Percentiles rank a stretch among this genome's conserved stretches.
Evolutionary conservation across 192 early-diverging fungal species (phyloP).

Genomic region (Rhizoclosmatium sp.): DNA sequence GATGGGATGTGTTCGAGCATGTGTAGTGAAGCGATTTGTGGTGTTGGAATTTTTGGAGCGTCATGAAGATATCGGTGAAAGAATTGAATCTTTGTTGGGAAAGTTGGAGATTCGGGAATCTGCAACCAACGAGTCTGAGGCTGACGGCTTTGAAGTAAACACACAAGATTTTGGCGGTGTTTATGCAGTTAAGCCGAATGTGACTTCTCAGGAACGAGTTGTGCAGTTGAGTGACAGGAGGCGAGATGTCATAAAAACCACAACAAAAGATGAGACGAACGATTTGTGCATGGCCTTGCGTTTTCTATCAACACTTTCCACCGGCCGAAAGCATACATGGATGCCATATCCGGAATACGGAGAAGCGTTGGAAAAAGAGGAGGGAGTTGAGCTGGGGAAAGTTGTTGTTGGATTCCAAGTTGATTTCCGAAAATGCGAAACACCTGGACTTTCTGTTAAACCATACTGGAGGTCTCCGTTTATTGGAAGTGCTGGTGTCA

Average conservation of each 20-base stretch:
- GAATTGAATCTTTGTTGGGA: too few relatives aligned
- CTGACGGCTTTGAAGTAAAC: too few relatives aligned
- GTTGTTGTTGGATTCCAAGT: not conserved
- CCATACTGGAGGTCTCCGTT: conserved; percentile 6
- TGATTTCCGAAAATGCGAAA: not conserved
- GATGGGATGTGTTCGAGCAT: conserved; percentile 10
- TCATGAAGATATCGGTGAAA: too few relatives aligned
- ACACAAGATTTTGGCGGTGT: too few relatives aligned
- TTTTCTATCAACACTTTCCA: not conserved
- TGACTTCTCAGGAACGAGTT: too few relatives aligned
- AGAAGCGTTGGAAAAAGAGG: not conserved
- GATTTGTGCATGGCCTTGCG: conserved; percentile 6
- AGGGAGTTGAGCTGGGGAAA: conserved; percentile 1
- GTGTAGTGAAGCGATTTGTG: not conserved
- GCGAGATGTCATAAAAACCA: not conserved
- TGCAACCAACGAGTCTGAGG: too few relatives aligned
- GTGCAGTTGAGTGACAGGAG: not conserved
- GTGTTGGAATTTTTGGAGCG: not conserved
- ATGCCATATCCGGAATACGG: not conserved
- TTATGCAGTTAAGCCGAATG: too few relatives aligned
- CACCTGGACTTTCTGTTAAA: not conserved
- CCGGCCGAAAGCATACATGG: conserved; percentile 10
- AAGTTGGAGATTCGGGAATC: too few relatives aligned
- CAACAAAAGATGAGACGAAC: not conserved
- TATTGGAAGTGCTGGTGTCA: not conserved